Conservation (phyloP, 306 rosid species). For the Trifolium dubium region DNA sequence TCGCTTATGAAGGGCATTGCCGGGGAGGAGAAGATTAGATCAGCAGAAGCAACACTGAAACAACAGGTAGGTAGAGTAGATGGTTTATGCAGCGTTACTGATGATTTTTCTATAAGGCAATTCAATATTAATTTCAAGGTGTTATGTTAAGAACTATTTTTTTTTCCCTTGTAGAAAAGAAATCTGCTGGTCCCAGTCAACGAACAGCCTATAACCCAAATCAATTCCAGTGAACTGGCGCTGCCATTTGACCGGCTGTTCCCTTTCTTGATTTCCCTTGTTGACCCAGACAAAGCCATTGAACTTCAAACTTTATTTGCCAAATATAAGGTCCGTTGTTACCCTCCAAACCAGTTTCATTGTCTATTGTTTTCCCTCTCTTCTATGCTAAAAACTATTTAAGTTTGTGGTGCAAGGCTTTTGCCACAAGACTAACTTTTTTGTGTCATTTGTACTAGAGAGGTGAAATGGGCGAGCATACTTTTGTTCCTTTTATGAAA, state of each 20-base stretch:
- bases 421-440: slow-evolving; percentile 37
- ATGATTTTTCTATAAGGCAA: background rate
- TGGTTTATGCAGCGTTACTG: background rate
- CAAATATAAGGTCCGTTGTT: background rate
- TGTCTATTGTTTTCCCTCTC: background rate
- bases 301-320: background rate
- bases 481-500: slow-evolving; percentile 70
- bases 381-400: too few species aligned
- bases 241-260: background rate
- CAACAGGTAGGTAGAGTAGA: background rate
- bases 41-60: background rate
- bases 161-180: background rate
- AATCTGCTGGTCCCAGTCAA: background rate
- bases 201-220: background rate
- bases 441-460: slow-evolving; percentile 53
- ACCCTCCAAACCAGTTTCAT: background rate
- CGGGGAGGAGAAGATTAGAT: background rate
- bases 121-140: background rate
- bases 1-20: background rate
- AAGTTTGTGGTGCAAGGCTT: slow-evolving; percentile 13
- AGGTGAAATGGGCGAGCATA: slow-evolving; percentile 75
- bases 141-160: background rate
- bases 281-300: background rate
- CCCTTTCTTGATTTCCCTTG: background rate
- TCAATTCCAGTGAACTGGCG: background rate